Percentiles rank a stretch among this genome's conserved stretches.
phyloP scores from a whole-genome alignment of 495 filamentous ascomycete genomes.

The Bathelium albidoporum region DNA sequence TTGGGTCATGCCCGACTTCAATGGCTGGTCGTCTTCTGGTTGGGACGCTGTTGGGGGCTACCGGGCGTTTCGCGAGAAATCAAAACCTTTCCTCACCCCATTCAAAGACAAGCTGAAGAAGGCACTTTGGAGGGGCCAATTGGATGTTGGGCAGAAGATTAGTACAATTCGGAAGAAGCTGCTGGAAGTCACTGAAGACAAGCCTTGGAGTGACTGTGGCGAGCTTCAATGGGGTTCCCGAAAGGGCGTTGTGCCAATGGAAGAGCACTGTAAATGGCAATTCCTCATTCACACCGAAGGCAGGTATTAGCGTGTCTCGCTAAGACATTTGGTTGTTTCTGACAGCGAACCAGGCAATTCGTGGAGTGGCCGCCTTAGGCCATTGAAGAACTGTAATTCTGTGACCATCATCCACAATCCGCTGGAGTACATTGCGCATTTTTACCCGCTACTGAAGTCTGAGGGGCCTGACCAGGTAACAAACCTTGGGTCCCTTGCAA shows the following conservation, averaged over 20 bases:
- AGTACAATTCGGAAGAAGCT: conserved; percentile 35
- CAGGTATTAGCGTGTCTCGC: neutral
- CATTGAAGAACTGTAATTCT: conserved; percentile 49
- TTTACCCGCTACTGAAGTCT: conserved; percentile 33
- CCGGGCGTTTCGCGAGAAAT: conserved; percentile 33
- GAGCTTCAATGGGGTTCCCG: conserved; percentile 37
- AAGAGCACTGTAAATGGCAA: conserved; percentile 51
- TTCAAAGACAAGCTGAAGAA: conserved; percentile 50
- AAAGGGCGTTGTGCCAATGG: conserved; percentile 35
- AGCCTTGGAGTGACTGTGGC: conserved; percentile 43
- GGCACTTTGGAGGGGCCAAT: conserved; percentile 58
- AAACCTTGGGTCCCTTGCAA: no score
- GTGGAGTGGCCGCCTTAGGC: conserved; percentile 51
- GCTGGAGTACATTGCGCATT: conserved; percentile 36
- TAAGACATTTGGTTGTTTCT: neutral
- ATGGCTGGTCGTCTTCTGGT: conserved; percentile 48
- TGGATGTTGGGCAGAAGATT: conserved; percentile 26
- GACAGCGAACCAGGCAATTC: neutral
- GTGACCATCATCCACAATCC: conserved; percentile 43
- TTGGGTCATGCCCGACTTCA: conserved; percentile 74
- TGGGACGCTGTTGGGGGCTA: conserved; percentile 39
- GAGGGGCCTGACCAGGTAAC: conserved; percentile 36
- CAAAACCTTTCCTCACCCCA: conserved; percentile 22
- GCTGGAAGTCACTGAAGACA: conserved; percentile 34
- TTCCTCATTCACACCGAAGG: conserved; percentile 50